These are phyloP conservation scores for Chrysochromulina parva DNA, from an alignment of 78 protist species.

Conservation along the genomic window DNA sequence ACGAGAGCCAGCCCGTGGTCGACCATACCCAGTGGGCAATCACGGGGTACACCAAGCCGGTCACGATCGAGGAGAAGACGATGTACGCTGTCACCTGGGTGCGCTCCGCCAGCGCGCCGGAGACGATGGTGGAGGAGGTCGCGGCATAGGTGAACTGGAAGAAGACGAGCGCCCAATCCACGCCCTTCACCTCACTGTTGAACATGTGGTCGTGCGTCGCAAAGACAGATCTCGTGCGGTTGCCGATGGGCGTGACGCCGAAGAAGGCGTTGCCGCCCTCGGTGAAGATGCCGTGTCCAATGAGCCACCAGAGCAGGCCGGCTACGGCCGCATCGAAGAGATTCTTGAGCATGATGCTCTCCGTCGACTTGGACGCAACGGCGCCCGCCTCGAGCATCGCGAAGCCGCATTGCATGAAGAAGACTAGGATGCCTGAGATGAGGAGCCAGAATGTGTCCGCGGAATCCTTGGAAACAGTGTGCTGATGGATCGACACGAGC, in stretches of 20 bases:
- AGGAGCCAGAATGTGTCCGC: not conserved
- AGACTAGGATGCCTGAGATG: not conserved
- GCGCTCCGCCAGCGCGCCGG: slow-evolving; percentile 75
- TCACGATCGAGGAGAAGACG: slow-evolving; percentile 29
- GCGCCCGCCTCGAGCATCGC: slow-evolving; percentile 21
- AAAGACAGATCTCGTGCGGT: not conserved
- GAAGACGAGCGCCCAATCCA: not conserved
- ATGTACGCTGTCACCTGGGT: slow-evolving; percentile 33
- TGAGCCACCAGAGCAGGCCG: slow-evolving; percentile 21
- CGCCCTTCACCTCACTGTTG: not conserved
- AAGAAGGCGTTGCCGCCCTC: slow-evolving; percentile 8
- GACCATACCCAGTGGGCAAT: slow-evolving; percentile 63
- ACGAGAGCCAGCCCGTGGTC: not conserved
- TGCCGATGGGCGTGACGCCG: not conserved
- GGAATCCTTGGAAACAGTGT: not conserved
- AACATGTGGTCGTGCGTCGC: not conserved
- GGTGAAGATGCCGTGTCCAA: slow-evolving; percentile 68
- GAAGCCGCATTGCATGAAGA: slow-evolving; percentile 8
- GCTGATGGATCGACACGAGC: no score
- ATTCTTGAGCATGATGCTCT: slow-evolving; percentile 43
- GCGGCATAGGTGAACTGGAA: slow-evolving; percentile 61
- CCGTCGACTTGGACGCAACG: not conserved
- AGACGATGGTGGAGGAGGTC: slow-evolving; percentile 63
- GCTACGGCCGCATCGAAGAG: slow-evolving; percentile 6
- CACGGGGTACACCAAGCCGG: slow-evolving; percentile 61